Evolutionary conservation across 2,329 filamentous ascomycete species (phyloP).

Genomic region (Amphichorda felina): DNA sequence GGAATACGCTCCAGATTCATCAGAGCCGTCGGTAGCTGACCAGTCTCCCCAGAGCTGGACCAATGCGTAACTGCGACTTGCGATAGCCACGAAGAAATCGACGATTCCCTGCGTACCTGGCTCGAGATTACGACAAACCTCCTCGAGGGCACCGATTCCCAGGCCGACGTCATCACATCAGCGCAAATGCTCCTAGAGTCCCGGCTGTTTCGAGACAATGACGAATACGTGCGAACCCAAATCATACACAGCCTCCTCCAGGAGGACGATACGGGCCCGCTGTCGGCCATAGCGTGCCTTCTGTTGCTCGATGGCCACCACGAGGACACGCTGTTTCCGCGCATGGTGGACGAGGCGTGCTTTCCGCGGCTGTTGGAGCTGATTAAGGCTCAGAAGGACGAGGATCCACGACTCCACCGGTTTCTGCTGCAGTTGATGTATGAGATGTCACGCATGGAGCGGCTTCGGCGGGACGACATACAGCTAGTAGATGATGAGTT

Average conservation of each 20-base stretch:
- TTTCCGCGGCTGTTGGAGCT: constrained; percentile 78
- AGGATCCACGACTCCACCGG: constrained; percentile 63
- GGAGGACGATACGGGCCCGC: constrained; percentile 71
- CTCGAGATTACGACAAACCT: constrained; percentile 66
- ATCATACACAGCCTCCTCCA: constrained; percentile 84
- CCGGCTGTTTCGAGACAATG: constrained; percentile 59
- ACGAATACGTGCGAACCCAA: constrained; percentile 82
- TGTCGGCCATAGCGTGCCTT: constrained; percentile 75
- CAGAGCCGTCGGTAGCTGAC: neutral
- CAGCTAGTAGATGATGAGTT: constrained; percentile 70
- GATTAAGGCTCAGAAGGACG: constrained; percentile 52
- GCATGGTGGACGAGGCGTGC: constrained; percentile 77
- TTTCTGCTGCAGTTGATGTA: constrained; percentile 82
- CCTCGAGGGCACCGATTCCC: constrained; percentile 63
- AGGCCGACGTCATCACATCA: constrained; percentile 70
- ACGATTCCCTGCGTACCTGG: constrained; percentile 78
- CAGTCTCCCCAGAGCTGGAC: constrained; percentile 28
- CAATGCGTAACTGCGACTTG: constrained; percentile 33
- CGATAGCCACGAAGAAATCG: constrained; percentile 49
- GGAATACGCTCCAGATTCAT: neutral
- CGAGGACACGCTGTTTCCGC: constrained; percentile 67
- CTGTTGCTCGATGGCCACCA: constrained; percentile 76
- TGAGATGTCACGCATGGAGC: constrained; percentile 91
- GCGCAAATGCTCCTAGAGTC: constrained; percentile 69
- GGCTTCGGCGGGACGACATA: constrained; percentile 65